These are phyloP conservation scores for Gracilaria caudata DNA, from an alignment of 23 red algal genomes.

Conservation along the genomic window DNA sequence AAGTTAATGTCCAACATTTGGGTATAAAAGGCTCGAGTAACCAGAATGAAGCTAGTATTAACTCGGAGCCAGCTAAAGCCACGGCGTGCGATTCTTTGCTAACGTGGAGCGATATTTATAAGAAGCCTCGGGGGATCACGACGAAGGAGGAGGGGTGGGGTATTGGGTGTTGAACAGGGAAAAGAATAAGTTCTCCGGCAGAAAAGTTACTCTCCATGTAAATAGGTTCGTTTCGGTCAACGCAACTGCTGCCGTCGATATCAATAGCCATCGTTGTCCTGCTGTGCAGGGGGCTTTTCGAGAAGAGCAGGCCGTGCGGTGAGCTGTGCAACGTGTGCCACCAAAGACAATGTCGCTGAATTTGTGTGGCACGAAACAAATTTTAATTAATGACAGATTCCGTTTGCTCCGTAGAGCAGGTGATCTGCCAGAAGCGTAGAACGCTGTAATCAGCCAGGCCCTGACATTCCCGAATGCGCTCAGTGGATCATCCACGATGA, in stretches of 20 bases:
- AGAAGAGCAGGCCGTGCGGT: background rate
- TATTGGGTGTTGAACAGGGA: background rate
- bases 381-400: too few relatives aligned
- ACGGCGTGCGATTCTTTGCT: background rate
- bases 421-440: too few relatives aligned
- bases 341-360: background rate
- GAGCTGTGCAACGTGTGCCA: slow-evolving; percentile 18
- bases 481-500: too few relatives aligned
- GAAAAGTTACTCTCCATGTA: background rate
- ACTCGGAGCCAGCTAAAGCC: background rate
- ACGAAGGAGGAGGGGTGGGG: background rate
- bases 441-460: too few relatives aligned
- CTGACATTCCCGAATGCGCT: background rate
- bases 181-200: background rate
- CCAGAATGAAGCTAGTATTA: background rate
- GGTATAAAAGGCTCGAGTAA: background rate
- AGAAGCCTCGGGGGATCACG: background rate
- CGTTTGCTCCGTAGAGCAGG: too few relatives aligned
- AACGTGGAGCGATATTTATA: background rate
- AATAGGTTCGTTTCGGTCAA: background rate
- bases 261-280: background rate
- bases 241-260: background rate
- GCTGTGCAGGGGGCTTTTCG: background rate
- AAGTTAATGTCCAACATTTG: slow-evolving; percentile 92
- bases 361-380: background rate